Evolutionary conservation across 192 early-diverging fungal genomes (phyloP), one percentile per base, ranked within the genome.

Genomic region (Coemansia sp.): DNA sequence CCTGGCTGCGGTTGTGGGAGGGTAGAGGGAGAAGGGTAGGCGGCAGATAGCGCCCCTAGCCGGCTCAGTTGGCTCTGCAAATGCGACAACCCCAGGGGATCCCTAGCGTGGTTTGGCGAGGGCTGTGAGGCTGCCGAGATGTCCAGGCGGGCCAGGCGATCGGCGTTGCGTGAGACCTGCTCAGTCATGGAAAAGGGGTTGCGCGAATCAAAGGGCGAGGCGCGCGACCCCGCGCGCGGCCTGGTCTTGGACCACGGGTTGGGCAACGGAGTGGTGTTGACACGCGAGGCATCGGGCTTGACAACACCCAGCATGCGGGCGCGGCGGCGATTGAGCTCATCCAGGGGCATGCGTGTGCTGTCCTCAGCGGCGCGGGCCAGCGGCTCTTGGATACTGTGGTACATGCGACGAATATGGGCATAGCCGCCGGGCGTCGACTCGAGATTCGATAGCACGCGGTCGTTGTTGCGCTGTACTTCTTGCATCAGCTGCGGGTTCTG

Each of bases 381-480:
- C 50, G 83, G 79, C 70, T 79, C 70, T 36, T 82, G 79, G 64
- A 75, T 61, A 55, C 34, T 75, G 62, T 73, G 64, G 75, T 85
- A 80, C 69, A 85, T 74, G 52, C 74, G 66, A 6, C 69, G 67
- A 42, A 85, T 82, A 34, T 82, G 79, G 6, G 78, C 73, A 41
- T 66, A 78, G 21, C 84, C 84, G 31, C 84, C 84, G 7, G 84
- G 84, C 39, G 68, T 47, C 25, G 75, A 42, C 41, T 85, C 81
- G 42, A 85, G 73, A 59, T 85, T 82, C 6, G 75, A 70, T 50
- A 85, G 74, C 36, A 72, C 79, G 4, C 80, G 79, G 65, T 85
- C 84, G 66, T 83, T 82, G 69, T 83, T 83, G 56, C 84, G 76
- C 73, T 77, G 73, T 26, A 83, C 56, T 62, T 85, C 80, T 45